These are phyloP conservation scores for Inonotus obliquus DNA, from an alignment of 1,284 basidiomycete genomes.

Conservation along the genomic window DNA sequence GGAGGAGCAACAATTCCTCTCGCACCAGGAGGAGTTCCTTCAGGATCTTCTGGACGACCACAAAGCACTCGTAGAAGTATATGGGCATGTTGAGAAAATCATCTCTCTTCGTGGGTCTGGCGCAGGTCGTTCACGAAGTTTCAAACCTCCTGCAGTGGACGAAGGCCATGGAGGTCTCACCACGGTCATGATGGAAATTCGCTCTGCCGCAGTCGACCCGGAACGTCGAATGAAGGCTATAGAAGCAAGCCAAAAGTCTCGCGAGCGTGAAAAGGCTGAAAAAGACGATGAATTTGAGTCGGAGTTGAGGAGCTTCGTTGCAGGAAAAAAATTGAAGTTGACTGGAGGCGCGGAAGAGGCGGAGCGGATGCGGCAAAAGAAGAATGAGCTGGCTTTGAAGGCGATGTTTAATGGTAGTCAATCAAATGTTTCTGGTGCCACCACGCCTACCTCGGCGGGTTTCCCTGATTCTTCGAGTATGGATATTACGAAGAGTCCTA, in stretches of 20 bases:
- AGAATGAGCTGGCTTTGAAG: conserved; percentile 80
- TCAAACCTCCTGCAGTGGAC: conserved; percentile 54
- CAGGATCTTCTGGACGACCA: conserved; percentile 88
- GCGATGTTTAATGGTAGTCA: conserved; percentile 66
- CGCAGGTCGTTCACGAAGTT: conserved; percentile 39
- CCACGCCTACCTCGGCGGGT: conserved; percentile 10
- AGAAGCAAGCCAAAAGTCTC: conserved; percentile 74
- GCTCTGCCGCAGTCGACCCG: conserved; percentile 77
- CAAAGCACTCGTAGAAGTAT: conserved; percentile 81
- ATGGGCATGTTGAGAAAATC: conserved; percentile 84
- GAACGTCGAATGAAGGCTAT: conserved; percentile 85
- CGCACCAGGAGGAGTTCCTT: conserved; percentile 88
- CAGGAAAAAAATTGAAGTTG: conserved; percentile 82
- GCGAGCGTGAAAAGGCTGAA: conserved; percentile 69
- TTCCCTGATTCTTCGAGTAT: conserved; percentile 4
- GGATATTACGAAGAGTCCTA: background rate
- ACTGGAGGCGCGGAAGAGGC: conserved; percentile 92
- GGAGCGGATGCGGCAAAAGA: conserved; percentile 78
- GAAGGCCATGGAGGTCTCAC: conserved; percentile 56
- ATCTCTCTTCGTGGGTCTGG: conserved; percentile 66
- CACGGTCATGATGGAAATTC: conserved; percentile 84
- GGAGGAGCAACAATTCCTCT: conserved; percentile 94
- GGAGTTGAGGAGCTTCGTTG: conserved; percentile 82
- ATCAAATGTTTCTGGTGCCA: background rate
- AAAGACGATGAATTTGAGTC: conserved; percentile 76